Evolutionary conservation across 352 stramenopile genomes (phyloP), one percentile per base, ranked within the genome.

Genomic region (Globisporangium middletonii): DNA sequence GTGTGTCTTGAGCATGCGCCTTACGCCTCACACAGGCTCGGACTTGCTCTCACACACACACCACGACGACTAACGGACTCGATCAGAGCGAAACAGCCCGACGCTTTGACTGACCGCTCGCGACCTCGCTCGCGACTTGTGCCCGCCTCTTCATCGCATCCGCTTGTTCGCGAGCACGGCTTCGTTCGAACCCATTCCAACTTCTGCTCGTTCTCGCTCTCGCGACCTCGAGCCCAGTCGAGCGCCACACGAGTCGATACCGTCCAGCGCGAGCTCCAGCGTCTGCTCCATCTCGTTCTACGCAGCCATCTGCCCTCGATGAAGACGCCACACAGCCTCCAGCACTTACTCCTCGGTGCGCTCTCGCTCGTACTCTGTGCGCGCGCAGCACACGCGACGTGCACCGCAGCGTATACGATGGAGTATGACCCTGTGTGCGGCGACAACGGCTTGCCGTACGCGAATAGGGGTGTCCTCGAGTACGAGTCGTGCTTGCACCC

Each of bases 371-470:
- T 45, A 8, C 45, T 44, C 33, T 28, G 44, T 8, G 15, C 18
- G 11, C 11, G 16, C 23, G 33, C 18, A 37, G 19, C 23, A 11
- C 13, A 19, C 37, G 38, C 15, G 7, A 8, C 2, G 43, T 51
- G 41, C 11, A 5, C 5, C 16, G 18, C 19, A 13, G 33, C 16
- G 11, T 58, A n/a, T 38, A 3, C 41, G 27, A 11, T 19, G 2
- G 27, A 51, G 6, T 45, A 45, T n/a, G 26, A 12, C 19, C 54
- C 58, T 4, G 65, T 72, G 26, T 73, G 66, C 26, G 63, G 59
- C 28, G 54, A 43, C 13, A 49, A 71, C 23, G 49, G 52, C 16
- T 13, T 30, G 4, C 53, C 48, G 26, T 65, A 69, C 53, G 3
- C 51, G 26, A 69, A 63, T 45, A 2, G 53, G 13, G 71, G 63